Conservation (phyloP, 1,139 yeast species). For the Candida freyschussii region DNA sequence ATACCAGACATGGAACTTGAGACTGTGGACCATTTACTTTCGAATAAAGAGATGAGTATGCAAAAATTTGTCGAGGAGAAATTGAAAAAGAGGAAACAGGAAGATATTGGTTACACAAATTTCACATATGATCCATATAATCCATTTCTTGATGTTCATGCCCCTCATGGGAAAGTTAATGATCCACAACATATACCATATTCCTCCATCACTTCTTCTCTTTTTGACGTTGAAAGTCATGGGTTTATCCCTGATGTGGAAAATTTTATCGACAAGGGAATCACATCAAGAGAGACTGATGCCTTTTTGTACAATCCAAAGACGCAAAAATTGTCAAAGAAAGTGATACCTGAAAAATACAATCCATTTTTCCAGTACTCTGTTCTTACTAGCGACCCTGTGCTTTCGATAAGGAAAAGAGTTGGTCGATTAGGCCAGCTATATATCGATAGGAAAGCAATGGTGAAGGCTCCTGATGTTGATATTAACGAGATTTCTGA, state of each 20-base stretch:
- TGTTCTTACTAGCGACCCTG: conserved; percentile 41
- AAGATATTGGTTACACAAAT: conserved; percentile 70
- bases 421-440: conserved; percentile 66
- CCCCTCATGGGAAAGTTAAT: conserved; percentile 43
- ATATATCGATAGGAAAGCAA: conserved; percentile 67
- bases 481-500: conserved; percentile 28
- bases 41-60: conserved; percentile 74
- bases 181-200: conserved; percentile 70
- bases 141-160: conserved; percentile 73
- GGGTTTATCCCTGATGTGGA: conserved; percentile 36
- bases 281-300: conserved; percentile 15
- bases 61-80: conserved; percentile 79
- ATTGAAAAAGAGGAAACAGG: conserved; percentile 64
- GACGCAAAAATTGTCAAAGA: conserved; percentile 28
- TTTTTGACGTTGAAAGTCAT: conserved; percentile 64
- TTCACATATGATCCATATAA: conserved; percentile 87
- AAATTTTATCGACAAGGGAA: conserved; percentile 20
- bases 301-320: conserved; percentile 24
- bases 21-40: conserved; percentile 70
- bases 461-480: conserved; percentile 35
- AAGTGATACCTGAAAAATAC: conserved; percentile 38
- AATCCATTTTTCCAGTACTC: conserved; percentile 29
- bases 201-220: conserved; percentile 72
- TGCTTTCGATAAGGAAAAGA: conserved; percentile 68
- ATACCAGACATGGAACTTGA: conserved; percentile 89